phyloP scores from a whole-genome alignment of 1,284 basidiomycete species.

The Phaffia rhodozyma region DNA sequence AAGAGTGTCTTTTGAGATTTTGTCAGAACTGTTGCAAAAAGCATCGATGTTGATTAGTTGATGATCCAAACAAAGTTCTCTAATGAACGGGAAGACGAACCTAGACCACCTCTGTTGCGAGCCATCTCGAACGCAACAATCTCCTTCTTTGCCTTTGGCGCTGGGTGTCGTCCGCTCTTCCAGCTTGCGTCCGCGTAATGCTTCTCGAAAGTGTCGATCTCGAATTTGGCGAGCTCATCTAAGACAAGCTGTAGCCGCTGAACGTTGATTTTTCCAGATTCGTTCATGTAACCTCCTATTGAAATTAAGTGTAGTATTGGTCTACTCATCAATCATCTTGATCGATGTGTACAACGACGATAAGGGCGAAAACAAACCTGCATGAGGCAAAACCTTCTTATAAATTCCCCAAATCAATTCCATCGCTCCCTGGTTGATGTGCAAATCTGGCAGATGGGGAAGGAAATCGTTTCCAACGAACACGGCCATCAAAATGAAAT shows the following conservation, averaged over 20 bases:
- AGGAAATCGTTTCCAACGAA: constrained; percentile 97
- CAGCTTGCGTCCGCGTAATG: constrained; percentile 79
- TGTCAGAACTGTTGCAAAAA: constrained; percentile 48
- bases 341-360: background rate
- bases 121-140: constrained; percentile 41
- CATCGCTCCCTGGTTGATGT: constrained; percentile 94
- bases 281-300: constrained; percentile 84
- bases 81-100: constrained; percentile 22
- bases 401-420: constrained; percentile 89
- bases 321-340: background rate
- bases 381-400: constrained; percentile 71
- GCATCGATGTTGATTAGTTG: background rate
- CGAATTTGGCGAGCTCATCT: constrained; percentile 75
- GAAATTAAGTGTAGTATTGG: background rate
- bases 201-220: constrained; percentile 78
- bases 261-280: constrained; percentile 70
- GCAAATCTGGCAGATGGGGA: constrained; percentile 88
- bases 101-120: constrained; percentile 32
- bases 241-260: constrained; percentile 73
- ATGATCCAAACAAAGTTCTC: background rate
- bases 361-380: constrained; percentile 44
- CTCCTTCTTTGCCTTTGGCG: constrained; percentile 41
- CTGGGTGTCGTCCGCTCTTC: constrained; percentile 71
- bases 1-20: constrained; percentile 61
- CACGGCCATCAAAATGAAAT: constrained; percentile 90